Base-by-base conservation (phyloP, 1,139 yeast genomes). In the Candida anutae region DNA sequence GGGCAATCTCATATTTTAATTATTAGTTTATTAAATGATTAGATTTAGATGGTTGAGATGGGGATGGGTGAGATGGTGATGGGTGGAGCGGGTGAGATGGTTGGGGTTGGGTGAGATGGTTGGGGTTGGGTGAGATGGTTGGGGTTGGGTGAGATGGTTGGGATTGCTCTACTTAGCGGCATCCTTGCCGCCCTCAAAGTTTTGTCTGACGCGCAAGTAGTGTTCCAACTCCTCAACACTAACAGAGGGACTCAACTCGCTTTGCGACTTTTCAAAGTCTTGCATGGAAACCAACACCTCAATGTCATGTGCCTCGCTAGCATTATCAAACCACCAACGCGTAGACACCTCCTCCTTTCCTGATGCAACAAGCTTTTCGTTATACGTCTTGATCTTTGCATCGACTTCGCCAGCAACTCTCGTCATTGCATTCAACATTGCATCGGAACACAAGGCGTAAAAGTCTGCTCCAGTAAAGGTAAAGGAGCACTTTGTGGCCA, bases 401-500 rank as follows among this genome's bases (percentile, higher is more conserved):
- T 90, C 97, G 9, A 82, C 88, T 22, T 68, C 74, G 14, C 67
- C 66, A 1, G 97, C 96, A 1, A 80, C 77, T 43, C 96, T 62
- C 1, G 90, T 81, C 95, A 90, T 88, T 6, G 97, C 95, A 53
- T 84, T 85, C 43, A 87, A 65, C 93, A 88, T 84, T 0, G 96
- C 83, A 52, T 90, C 97, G 1, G 94, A 80, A 49, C 95, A 85
- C 39, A 88, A 62, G 0, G 98, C 98, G 53, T 90, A 90, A 54
- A 90, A 88, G 53, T 90, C 98, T 4, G 98, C 98, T 41, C 98
- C 98, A 0, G 98, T 88, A 47, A 77, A 88, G 10, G 87, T 87
- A 48, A 79, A 87, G 0, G 95, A 82, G 54, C 97, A 87, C 16
- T 59, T 57, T 14, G 69, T 64, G 0, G 95, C 90, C 23, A 90